A percentile compares a stretch with the other conserved stretches of the same genome.
Conservation (phyloP, 192 early-diverging fungal species). For the Podila minutissima region DNA sequence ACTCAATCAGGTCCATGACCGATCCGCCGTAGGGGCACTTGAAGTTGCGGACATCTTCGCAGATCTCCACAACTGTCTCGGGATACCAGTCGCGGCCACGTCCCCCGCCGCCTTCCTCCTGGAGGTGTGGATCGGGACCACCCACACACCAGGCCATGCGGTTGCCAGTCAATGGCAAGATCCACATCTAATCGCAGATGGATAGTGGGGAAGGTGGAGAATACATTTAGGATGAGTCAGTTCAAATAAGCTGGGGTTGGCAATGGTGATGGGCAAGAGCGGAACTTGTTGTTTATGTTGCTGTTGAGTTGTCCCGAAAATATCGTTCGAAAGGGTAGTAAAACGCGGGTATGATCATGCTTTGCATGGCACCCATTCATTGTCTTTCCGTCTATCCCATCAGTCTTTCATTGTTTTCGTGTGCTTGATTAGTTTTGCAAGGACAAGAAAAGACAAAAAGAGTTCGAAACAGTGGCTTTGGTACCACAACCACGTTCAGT, state of each 20-base stretch:
- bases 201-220: neutral
- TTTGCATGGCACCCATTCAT: too few relatives aligned
- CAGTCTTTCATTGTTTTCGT: too few relatives aligned
- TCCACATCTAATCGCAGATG: slow-evolving; percentile 36
- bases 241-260: neutral
- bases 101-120: neutral
- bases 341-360: too few relatives aligned
- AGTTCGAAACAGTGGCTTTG: too few relatives aligned
- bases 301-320: too few relatives aligned
- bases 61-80: slow-evolving; percentile 44
- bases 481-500: too few relatives aligned
- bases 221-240: neutral
- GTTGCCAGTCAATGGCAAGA: slow-evolving; percentile 45
- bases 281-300: too few relatives aligned
- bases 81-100: slow-evolving; percentile 46
- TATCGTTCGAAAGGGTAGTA: too few relatives aligned
- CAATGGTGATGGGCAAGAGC: too few relatives aligned
- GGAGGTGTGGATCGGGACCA: slow-evolving; percentile 41
- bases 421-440: too few relatives aligned
- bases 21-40: slow-evolving; percentile 49
- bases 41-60: slow-evolving; percentile 51
- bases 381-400: too few relatives aligned
- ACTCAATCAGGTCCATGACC: slow-evolving; percentile 45
- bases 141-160: slow-evolving; percentile 51
- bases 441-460: too few relatives aligned